A percentile compares a stretch with the other conserved stretches of the same genome.
Evolutionary conservation across 768 basidiomycete genomes (phyloP).

Genomic region (Hygrophorus pudorinus): DNA sequence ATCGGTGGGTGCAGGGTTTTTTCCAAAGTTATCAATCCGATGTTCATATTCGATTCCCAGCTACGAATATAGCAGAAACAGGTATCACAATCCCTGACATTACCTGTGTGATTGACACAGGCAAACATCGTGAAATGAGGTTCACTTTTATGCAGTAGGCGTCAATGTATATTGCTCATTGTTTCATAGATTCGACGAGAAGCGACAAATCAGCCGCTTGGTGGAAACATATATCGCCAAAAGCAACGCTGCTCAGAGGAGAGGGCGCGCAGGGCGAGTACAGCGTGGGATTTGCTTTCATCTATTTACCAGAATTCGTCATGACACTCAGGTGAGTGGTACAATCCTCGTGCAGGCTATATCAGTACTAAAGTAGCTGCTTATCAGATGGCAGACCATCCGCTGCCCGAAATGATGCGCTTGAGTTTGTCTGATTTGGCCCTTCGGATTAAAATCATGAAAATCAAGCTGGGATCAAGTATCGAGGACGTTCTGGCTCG

Average conservation of each 20-base stretch:
- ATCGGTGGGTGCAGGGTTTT: slow-evolving; percentile 46
- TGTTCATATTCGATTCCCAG: slow-evolving; percentile 24
- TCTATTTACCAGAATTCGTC: slow-evolving; percentile 80
- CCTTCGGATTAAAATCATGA: slow-evolving; percentile 89
- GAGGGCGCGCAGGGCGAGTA: slow-evolving; percentile 89
- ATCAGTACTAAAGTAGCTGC: not conserved
- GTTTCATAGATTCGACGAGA: slow-evolving; percentile 77
- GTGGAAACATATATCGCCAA: slow-evolving; percentile 87
- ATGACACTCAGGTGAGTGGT: slow-evolving; percentile 60
- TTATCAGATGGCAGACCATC: slow-evolving; percentile 73
- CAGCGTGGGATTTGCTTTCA: slow-evolving; percentile 88
- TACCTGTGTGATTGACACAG: slow-evolving; percentile 91
- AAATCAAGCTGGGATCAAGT: slow-evolving; percentile 69
- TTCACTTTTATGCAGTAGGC: slow-evolving; percentile 15
- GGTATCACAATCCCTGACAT: slow-evolving; percentile 98
- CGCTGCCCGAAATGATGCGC: slow-evolving; percentile 92
- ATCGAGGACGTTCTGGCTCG: slow-evolving; percentile 86
- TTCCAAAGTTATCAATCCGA: slow-evolving; percentile 1
- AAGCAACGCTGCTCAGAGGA: slow-evolving; percentile 84
- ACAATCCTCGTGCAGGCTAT: not conserved
- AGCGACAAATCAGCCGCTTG: slow-evolving; percentile 86
- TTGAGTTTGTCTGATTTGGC: slow-evolving; percentile 88
- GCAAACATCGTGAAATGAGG: slow-evolving; percentile 93
- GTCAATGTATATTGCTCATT: not conserved
- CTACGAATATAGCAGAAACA: slow-evolving; percentile 92